Conservation (phyloP, 2,329 filamentous ascomycete genomes). For the Hypoxylon sp. region DNA sequence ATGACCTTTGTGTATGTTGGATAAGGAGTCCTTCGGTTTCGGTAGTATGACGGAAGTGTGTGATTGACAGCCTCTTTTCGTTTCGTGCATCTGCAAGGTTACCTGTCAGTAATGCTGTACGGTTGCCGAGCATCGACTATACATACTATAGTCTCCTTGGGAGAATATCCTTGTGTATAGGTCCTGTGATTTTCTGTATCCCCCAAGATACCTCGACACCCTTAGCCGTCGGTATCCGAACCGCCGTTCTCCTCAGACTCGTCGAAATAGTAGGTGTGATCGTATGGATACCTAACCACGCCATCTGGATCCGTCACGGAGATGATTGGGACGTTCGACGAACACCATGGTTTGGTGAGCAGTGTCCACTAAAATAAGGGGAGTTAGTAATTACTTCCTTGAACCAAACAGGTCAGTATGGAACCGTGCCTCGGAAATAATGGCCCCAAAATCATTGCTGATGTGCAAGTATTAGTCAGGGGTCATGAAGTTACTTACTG, state of each 20-base stretch:
- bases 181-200: neutral
- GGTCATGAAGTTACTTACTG: no score
- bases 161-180: neutral
- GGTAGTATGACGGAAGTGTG: neutral
- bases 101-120: neutral
- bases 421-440: no score
- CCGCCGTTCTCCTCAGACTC: slow-evolving; percentile 9
- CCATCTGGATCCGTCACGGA: slow-evolving; percentile 25
- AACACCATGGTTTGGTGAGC: slow-evolving; percentile 9
- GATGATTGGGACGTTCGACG: slow-evolving; percentile 25
- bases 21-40: neutral
- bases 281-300: slow-evolving; percentile 23
- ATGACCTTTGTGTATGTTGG: neutral
- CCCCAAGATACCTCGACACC: neutral
- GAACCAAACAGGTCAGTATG: no score
- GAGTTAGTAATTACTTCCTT: no score
- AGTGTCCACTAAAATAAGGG: slow-evolving; percentile 20
- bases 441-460: no score
- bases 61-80: neutral
- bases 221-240: slow-evolving; percentile 7
- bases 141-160: neutral
- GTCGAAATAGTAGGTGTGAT: slow-evolving; percentile 27
- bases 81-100: neutral
- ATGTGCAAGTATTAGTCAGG: no score
- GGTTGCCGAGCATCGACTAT: neutral